Evolutionary conservation across 2,329 filamentous ascomycete species (phyloP), one percentile per base, ranked within the genome.

Genomic region (Lizonia empirigonia): DNA sequence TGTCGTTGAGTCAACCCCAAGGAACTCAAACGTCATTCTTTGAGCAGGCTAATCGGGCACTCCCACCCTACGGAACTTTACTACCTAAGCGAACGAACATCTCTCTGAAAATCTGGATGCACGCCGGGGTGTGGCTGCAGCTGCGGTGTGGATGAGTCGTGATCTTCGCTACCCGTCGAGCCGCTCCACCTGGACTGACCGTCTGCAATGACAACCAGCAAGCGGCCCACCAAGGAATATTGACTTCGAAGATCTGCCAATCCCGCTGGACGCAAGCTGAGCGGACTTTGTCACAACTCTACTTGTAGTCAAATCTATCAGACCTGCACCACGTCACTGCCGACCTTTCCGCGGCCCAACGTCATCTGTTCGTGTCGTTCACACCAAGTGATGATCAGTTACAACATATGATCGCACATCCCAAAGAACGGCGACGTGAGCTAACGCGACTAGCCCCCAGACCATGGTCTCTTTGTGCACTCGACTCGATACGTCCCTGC

Each of bases 291-390:
- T 30, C n/a, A 46, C 19, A 9, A 3, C 7, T 24, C 6, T 24
- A 23, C 20, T 26, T 34, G 26, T 37, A 19, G 5, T 41, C 5
- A 15, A 16, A 22, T 33, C 24, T n/a, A 33, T 20, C 22, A 35
- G 22, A 19, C 15, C n/a, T 37, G 13, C 34, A 44, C 30, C 37
- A 51, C 36, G 49, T 51, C 49, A 51, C 42, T 37, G 37, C 41
- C 49, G 49, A 18, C 22, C 13, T 41, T 46, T 29, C 49, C 49
- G 49, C 30, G 32, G 42, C 24, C 18, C 35, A 39, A 51, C 49
- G 49, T 51, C 49, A 51, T 46, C 23, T 7, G 20, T 18, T 38
- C 24, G 8, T 24, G 5, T 42, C 30, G 15, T 32, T 33, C 15
- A 41, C 26, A 46, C 15, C 20, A 9, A 22, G 16, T 37, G 13